These are phyloP conservation scores for Alternaria hordeiaustralica DNA, from an alignment of 2,329 filamentous ascomycete species.

Conservation along the genomic window DNA sequence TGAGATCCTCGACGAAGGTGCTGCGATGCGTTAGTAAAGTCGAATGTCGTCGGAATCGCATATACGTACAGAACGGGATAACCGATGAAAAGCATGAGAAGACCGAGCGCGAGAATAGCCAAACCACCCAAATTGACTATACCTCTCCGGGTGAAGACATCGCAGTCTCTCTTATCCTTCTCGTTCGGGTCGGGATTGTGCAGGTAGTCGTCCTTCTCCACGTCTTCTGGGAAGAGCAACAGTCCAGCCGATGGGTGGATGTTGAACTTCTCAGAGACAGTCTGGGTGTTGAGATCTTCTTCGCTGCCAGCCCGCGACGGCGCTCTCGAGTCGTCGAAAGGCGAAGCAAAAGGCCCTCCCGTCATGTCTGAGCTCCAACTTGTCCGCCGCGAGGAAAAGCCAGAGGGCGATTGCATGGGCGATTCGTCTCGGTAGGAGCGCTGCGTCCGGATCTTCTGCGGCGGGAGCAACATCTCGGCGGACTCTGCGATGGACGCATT, in stretches of 20 bases:
- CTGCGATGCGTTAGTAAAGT: conserved; percentile 47
- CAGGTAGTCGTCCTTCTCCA: conserved; percentile 75
- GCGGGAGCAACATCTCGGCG: conserved; percentile 60
- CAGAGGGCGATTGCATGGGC: conserved; percentile 58
- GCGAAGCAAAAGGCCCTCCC: conserved; percentile 58
- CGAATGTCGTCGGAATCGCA: neutral
- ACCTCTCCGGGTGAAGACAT: conserved; percentile 70
- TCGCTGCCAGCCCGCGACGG: conserved; percentile 68
- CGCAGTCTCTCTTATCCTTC: conserved; percentile 65
- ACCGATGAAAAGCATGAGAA: conserved; percentile 70
- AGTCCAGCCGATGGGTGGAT: conserved; percentile 72
- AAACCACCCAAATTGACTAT: conserved; percentile 70
- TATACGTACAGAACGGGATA: conserved; percentile 72
- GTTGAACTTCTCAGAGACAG: conserved; percentile 75
- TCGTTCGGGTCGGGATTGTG: conserved; percentile 74
- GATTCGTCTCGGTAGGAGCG: conserved; percentile 61
- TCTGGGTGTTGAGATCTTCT: conserved; percentile 73
- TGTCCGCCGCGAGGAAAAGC: conserved; percentile 65
- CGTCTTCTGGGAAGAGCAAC: conserved; percentile 72
- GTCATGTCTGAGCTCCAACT: conserved; percentile 70
- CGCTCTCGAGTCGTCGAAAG: conserved; percentile 66
- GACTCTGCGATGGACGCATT: conserved; percentile 50
- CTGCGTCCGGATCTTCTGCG: conserved; percentile 55
- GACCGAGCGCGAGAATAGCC: conserved; percentile 63
- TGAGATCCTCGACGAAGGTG: conserved; percentile 61